phyloP scores from a whole-genome alignment of 371 early-diverging fungal genomes.

The Nematocida sp. region DNA sequence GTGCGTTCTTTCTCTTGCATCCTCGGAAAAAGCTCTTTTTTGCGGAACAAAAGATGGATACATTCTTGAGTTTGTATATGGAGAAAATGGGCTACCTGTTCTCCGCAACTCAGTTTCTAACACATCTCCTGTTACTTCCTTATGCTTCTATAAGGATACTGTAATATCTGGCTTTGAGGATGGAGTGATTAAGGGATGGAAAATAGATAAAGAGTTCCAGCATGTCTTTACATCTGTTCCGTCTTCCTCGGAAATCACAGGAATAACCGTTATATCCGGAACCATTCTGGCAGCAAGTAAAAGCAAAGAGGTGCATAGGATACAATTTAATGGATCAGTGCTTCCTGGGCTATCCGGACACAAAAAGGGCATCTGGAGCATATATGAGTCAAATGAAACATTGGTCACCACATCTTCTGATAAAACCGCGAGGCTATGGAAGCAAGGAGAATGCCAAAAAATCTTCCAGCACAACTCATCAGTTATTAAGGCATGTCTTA shows the following conservation, averaged over 20 bases:
- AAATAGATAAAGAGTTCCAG: neutral
- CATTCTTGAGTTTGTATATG: neutral
- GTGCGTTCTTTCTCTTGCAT: slow-evolving; percentile 12
- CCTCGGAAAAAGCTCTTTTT: slow-evolving; percentile 5
- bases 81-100: neutral
- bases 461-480: slow-evolving; percentile 47
- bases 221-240: slow-evolving; percentile 10
- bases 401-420: slow-evolving; percentile 27
- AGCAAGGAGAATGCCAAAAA: neutral
- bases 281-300: slow-evolving; percentile 38
- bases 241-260: slow-evolving; percentile 38
- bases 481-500: slow-evolving; percentile 33
- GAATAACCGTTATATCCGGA: slow-evolving; percentile 7
- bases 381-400: neutral
- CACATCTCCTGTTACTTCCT: slow-evolving; percentile 19
- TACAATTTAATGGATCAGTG: slow-evolving; percentile 5
- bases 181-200: slow-evolving; percentile 36
- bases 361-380: slow-evolving; percentile 48
- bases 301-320: slow-evolving; percentile 15
- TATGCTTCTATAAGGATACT: slow-evolving; percentile 18
- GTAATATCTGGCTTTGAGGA: slow-evolving; percentile 29
- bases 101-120: neutral
- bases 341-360: slow-evolving; percentile 14
- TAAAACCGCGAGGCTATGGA: slow-evolving; percentile 50
- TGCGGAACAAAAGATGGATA: slow-evolving; percentile 43